Percentiles rank a stretch among this genome's conserved stretches.
phyloP scores from a whole-genome alignment of 768 basidiomycete genomes.

The Lactarius quietus region DNA sequence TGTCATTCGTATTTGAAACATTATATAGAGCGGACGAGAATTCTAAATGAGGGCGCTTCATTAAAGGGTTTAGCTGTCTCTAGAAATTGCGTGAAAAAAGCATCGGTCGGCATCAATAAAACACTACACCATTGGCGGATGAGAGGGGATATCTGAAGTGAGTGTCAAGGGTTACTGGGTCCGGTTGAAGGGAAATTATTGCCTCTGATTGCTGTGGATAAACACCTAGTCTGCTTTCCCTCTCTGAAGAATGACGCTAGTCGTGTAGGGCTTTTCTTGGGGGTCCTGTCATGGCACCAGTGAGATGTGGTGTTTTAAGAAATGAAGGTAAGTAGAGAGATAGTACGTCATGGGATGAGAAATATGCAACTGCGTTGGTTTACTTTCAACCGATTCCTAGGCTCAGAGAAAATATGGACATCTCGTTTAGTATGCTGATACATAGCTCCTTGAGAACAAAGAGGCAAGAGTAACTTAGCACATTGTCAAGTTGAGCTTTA shows the following conservation, averaged over 20 bases:
- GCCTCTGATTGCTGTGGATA: neutral
- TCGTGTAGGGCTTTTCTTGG: constrained; percentile 2
- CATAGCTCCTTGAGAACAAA: neutral
- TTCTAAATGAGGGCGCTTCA: neutral
- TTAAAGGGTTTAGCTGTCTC: neutral
- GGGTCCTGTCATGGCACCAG: neutral
- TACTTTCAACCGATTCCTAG: neutral
- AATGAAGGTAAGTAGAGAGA: neutral
- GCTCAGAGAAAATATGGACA: neutral
- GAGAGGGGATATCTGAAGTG: neutral
- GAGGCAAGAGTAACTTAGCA: neutral
- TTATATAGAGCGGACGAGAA: neutral
- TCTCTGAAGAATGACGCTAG: neutral
- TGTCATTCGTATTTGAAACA: neutral
- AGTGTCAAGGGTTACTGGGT: neutral
- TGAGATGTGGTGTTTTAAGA: neutral
- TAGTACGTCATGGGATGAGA: neutral
- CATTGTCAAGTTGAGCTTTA: neutral
- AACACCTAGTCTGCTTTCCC: neutral
- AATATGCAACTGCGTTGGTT: neutral
- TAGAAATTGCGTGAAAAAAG: neutral
- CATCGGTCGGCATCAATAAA: neutral
- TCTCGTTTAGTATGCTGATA: neutral
- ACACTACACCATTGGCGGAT: neutral
- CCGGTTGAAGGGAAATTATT: neutral